Conservation (phyloP, 2,329 filamentous ascomycete species). For the Aspergillus ibericus region DNA sequence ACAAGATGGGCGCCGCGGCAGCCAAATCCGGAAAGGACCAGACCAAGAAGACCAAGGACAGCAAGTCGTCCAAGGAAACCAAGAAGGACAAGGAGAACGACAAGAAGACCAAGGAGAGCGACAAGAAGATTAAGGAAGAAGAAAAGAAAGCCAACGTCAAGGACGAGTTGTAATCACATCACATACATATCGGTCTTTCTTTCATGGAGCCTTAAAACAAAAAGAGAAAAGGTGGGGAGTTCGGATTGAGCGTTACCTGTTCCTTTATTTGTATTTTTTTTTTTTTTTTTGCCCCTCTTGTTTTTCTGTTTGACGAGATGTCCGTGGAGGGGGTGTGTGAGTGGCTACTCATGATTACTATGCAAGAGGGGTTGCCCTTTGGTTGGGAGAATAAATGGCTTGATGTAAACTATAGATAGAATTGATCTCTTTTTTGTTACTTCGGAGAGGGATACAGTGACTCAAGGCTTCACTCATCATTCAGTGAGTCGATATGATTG, state of each 20-base stretch:
- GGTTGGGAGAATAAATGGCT: neutral
- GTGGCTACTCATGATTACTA: too few species aligned
- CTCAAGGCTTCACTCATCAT: neutral
- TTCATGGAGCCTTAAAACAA: too few species aligned
- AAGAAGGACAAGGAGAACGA: constrained; percentile 15
- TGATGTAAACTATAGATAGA: neutral
- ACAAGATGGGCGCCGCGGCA: constrained; percentile 49
- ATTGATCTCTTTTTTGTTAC: neutral
- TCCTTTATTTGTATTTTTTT: neutral
- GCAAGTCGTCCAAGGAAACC: constrained; percentile 25
- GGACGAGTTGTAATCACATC: constrained; percentile 31
- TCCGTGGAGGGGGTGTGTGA: neutral
- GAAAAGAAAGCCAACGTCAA: constrained; percentile 31
- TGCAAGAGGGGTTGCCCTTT: too few species aligned
- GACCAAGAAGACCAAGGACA: constrained; percentile 30
- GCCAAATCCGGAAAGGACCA: constrained; percentile 22
- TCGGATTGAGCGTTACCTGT: constrained; percentile 15
- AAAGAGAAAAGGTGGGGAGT: constrained; percentile 11
- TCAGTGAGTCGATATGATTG: too few species aligned
- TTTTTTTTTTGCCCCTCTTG: neutral
- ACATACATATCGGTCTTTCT: too few species aligned
- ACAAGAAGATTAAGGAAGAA: constrained; percentile 16
- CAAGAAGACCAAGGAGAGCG: constrained; percentile 13
- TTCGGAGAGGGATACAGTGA: too few species aligned
- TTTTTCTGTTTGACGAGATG: neutral